Conservation (phyloP, 176 grass and related monocot species). For the Cenchrus fungigraminus region DNA sequence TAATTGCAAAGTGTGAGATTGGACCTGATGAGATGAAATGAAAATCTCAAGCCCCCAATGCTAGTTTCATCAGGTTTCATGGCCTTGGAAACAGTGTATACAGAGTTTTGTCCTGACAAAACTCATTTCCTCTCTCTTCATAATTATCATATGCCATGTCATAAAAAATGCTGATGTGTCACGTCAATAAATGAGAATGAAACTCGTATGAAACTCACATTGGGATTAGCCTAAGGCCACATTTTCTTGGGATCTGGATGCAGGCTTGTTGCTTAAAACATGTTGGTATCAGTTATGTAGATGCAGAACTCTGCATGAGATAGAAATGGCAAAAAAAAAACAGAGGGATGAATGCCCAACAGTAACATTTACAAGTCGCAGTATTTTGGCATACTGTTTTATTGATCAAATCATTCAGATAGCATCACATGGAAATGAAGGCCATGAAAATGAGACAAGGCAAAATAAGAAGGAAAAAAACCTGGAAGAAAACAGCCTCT, state of each 20-base stretch:
- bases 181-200: too few relatives aligned
- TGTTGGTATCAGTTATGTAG: neutral
- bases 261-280: neutral
- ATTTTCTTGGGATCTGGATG: neutral
- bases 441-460: neutral
- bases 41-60: too few relatives aligned
- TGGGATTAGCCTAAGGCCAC: neutral
- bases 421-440: neutral
- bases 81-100: too few relatives aligned
- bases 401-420: constrained; percentile 13
- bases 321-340: neutral
- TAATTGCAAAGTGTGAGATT: too few relatives aligned
- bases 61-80: too few relatives aligned
- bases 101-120: too few relatives aligned
- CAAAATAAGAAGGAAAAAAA: neutral
- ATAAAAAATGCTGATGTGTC: too few relatives aligned
- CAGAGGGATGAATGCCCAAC: neutral
- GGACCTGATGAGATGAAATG: too few relatives aligned
- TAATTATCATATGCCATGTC: too few relatives aligned
- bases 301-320: neutral
- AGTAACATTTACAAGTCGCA: neutral
- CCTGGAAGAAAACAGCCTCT: constrained; percentile 83
- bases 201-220: too few relatives aligned
- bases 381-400: neutral
- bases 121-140: too few relatives aligned